Conservation (phyloP, 192 early-diverging fungal genomes). For the Entomortierella beljakovae region DNA sequence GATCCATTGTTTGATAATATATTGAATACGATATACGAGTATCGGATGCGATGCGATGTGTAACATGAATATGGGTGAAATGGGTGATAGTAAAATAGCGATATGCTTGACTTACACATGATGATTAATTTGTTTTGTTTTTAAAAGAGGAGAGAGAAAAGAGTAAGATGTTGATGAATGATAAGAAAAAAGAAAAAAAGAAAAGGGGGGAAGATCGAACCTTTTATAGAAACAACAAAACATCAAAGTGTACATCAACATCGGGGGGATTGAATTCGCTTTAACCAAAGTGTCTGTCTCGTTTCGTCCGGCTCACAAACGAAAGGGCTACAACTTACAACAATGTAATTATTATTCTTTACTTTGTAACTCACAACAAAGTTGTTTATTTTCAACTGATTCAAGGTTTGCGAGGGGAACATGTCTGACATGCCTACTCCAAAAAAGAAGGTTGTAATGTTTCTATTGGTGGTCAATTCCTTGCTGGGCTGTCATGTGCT, state of each 20-base stretch:
- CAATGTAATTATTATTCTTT: too few species aligned
- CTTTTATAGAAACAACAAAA: background rate
- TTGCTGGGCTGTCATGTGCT: too few species aligned
- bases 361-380: background rate
- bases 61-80: too few species aligned
- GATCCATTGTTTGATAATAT: too few species aligned
- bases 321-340: background rate
- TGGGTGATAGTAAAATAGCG: too few species aligned
- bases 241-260: background rate
- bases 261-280: background rate
- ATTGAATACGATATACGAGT: too few species aligned
- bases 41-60: too few species aligned
- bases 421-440: too few species aligned
- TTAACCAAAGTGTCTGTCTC: constrained; percentile 5
- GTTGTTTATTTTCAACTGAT: background rate
- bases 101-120: constrained; percentile 1
- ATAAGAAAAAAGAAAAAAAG: background rate
- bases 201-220: background rate
- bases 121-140: background rate
- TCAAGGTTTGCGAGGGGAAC: too few species aligned
- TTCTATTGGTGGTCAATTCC: too few species aligned
- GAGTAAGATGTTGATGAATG: background rate
- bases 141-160: background rate
- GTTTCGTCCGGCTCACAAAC: background rate
- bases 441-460: background rate